These are phyloP conservation scores for Suillus subalutaceus DNA, from an alignment of 768 basidiomycete species.

Conservation along the genomic window DNA sequence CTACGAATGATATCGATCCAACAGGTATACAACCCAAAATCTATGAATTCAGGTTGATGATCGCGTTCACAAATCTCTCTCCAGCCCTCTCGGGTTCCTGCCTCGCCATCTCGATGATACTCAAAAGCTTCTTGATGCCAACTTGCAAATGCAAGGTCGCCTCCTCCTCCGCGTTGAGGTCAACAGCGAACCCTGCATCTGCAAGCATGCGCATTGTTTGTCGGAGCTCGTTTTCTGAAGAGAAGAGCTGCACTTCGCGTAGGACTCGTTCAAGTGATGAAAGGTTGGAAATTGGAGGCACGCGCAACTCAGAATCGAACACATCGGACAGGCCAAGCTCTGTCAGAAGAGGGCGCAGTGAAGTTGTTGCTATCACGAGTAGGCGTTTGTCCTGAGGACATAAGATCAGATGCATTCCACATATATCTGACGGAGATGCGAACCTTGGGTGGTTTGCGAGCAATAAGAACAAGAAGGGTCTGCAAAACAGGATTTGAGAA, in stretches of 20 bases:
- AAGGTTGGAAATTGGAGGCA: slow-evolving; percentile 79
- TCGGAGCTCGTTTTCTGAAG: slow-evolving; percentile 51
- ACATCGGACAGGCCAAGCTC: slow-evolving; percentile 89
- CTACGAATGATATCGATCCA: slow-evolving; percentile 11
- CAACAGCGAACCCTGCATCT: slow-evolving; percentile 69
- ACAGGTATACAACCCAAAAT: neutral
- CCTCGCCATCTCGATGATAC: slow-evolving; percentile 92
- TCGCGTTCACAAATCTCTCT: slow-evolving; percentile 63
- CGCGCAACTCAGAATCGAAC: slow-evolving; percentile 86
- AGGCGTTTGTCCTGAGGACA: slow-evolving; percentile 78
- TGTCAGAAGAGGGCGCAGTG: slow-evolving; percentile 79
- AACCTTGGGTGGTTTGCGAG: slow-evolving; percentile 91
- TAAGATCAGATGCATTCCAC: neutral
- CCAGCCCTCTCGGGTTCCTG: slow-evolving; percentile 89
- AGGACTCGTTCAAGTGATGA: slow-evolving; percentile 75
- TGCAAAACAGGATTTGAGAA: slow-evolving; percentile 96
- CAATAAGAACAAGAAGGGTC: slow-evolving; percentile 84
- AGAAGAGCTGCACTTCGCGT: slow-evolving; percentile 78
- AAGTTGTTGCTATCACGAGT: slow-evolving; percentile 90
- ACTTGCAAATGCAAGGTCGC: slow-evolving; percentile 62
- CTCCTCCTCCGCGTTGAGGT: slow-evolving; percentile 46
- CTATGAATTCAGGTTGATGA: slow-evolving; percentile 53
- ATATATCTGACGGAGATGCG: slow-evolving; percentile 16
- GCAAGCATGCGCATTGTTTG: slow-evolving; percentile 66
- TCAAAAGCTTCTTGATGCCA: slow-evolving; percentile 93